Base-by-base conservation (phyloP, 805 yeast genomes). In the Nakazawaea siamensis region DNA sequence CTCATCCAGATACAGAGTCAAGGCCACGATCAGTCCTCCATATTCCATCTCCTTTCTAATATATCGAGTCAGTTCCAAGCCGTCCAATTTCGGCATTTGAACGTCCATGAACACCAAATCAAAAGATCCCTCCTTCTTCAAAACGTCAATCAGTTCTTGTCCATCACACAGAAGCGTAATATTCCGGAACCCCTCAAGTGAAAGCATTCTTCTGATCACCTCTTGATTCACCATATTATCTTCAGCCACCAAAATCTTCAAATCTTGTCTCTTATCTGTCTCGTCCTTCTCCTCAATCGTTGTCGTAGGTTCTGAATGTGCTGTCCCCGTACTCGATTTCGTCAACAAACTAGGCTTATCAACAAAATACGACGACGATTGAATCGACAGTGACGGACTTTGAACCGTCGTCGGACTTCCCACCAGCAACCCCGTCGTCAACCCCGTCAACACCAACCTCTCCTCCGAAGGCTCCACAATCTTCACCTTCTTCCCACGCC, bases 1-100 rank as follows among this genome's bases (percentile, higher is more conserved):
- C 43, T 84, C 86, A 55, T 90, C 97, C 1, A 97, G 96, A 64
- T 82, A 90, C 1, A 97, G 97, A 0, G 97, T 88, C 36, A 90
- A 68, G 0, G 97, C 97, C 25, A 90, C 92, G 39, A 92, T 87
- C 0, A 97, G 97, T 5, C 72, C 70, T 1, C 52, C 51, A 49
- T 71, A 83, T 4, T 68, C 60, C 40, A 82, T 54, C 29, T 80
- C 77, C 13, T 64, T 57, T 29, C 96, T 65, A 24, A 90, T 80
- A 49, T 70, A 65, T 41, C 64, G 73, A 0, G 97, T 87, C 0
- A 97, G 95, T 18, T 76, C 64, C 20, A 88, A 60, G 3, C 98
- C 98, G 53, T 90, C 97, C 45, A 87, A 67, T 48, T 75, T 79
- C 4, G 95, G 95, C 95, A 85, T 85, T 54, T 86, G 95, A 34